Base-by-base conservation (phyloP, 768 basidiomycete species). In the Suillus subalutaceus region DNA sequence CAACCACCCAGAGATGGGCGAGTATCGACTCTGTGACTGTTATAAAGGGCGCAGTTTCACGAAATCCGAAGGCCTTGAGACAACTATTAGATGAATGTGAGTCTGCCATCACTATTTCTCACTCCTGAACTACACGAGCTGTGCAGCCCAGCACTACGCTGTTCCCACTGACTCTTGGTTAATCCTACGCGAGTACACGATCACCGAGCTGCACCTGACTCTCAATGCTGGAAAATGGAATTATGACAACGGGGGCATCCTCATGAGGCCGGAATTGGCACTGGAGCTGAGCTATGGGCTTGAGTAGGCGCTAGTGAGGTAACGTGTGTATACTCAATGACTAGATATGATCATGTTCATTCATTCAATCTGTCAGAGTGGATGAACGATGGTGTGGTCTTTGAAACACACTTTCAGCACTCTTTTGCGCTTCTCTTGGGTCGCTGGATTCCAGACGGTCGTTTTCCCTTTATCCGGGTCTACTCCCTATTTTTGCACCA, bases 181-280 rank as follows among this genome's bases (percentile, higher is more conserved):
- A 97, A 90, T 98, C 44, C 82, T 98, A 23, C 88, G 90, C 64
- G 86, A 91, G 75, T 93, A 96, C 75, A 88, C 90, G 1, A 88
- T 97, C 30, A 89, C 94, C 0, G 94, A 97, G 69, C 83, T 99
- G 26, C 93, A 96, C 72, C 86, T 98, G 9, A 90, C 91, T 12
- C 83, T 99, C 48, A 97, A 96, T 63, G 90, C 96, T 15, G 97
- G 97, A 23, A 91, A 90, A 70, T 98, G 97, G 97, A 85, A 92
- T 73, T 94, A 94, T 68, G 85, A 87, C 52, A 79, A 84, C 35
- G 96, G 94, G 92, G 93, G 92, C 86, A 89, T 68, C 94, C 96
- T 0, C 84, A 88, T 38, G 90, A 92, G 68, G 79, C 84, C 5
- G 88, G 87, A 4, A 90, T 95, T 2, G 91, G 91, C 4, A 88